Evolutionary conservation across 345 rosid genomes (phyloP), one percentile per base, ranked within the genome.

Genomic region (Garcia nutans): DNA sequence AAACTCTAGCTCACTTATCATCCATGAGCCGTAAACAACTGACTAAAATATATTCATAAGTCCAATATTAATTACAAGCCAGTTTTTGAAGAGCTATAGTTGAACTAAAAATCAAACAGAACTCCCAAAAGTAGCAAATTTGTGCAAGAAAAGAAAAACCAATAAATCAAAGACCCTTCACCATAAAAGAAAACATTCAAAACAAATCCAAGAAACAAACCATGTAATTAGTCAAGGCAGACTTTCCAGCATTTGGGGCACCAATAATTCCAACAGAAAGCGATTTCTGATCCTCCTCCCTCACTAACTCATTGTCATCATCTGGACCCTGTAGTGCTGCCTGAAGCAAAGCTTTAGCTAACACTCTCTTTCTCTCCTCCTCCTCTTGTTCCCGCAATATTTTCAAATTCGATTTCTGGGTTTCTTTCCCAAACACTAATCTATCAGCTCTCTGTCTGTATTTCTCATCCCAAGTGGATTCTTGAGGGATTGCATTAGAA

Each of bases 241-340:
- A 96, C 74, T 96, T 96, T 41, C 98, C 97, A 0, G 99, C 97
- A 82, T 96, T 96, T 6, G 99, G 98, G 10, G 98, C 95, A 0
- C 99, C 99, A 49, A 96, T 89, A 57, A 96, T 89, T 13, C 99
- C 99, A 11, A 96, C 97, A 13, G 92, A 83, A 58, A 96, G 82
- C 1, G 99, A 96, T 84, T 87, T 93, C 89, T 96, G 98, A 73
- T 96, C 92, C 80, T 96, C 99, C 86, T 96, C 99, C 74, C 80
- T 86, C 65, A 93, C 83, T 65, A 81, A 89, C 41, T 83, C 91
- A 8, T 87, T 91, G 15, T 84, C 89, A 10, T 88, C 97, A 55
- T 88, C 97, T 0, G 93, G 84, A 54, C 78, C 77, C 37, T 80
- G 88, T 49, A 96, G 74, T 5, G 99, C 98, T 22, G 96, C 96